Base-by-base conservation (phyloP, 2,329 filamentous ascomycete species). In the Exophiala calicioides region DNA sequence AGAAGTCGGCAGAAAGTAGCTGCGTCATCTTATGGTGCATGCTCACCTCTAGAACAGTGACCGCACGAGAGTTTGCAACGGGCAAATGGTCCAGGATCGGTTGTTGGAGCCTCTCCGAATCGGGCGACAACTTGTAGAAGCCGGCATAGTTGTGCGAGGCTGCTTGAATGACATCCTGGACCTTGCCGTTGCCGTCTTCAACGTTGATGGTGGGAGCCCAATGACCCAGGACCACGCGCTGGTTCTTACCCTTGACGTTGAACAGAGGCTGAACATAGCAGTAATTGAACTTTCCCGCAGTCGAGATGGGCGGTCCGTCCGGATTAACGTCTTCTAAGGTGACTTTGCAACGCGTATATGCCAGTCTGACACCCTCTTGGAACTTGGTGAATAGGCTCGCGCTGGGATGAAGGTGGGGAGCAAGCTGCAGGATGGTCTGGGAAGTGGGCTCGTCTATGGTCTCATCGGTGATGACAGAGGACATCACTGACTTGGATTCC, bases 101-200 rank as follows among this genome's bases (percentile, higher is more conserved):
- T 5, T 23, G 38, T 5, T 48, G 45, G 6, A 48, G 12, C 5
- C 31, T 31, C 18, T 44, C 39, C 9, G 27, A 10, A 10, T 44
- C 45, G 24, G 29, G 15, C 5, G 31, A 43, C 9, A 31, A 31
- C 13, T 13, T n/a, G 23, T 44, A 44, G 33, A 48, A 44, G 26
- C 45, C 45, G 9, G 38, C 38, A 32, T 48, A 48, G 40, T 48
- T 48, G 31, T 48, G 45, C 3, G 45, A 48, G 2, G 45, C 38
- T 8, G 45, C 38, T 30, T 48, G 38, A 30, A 48, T 48, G n/a
- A 48, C 45, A 5, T 13, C 29, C 29, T 44, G 37, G 21, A 10
- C 12, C 4, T 27, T 39, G 1, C 40, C 45, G 12, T 21, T 20
- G 3, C 39, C 39, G 7, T 48, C 32, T 18, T 18, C 30, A 5